These are phyloP conservation scores for Cercophora sp. DNA, from an alignment of 495 filamentous ascomycete genomes.

Conservation along the genomic window DNA sequence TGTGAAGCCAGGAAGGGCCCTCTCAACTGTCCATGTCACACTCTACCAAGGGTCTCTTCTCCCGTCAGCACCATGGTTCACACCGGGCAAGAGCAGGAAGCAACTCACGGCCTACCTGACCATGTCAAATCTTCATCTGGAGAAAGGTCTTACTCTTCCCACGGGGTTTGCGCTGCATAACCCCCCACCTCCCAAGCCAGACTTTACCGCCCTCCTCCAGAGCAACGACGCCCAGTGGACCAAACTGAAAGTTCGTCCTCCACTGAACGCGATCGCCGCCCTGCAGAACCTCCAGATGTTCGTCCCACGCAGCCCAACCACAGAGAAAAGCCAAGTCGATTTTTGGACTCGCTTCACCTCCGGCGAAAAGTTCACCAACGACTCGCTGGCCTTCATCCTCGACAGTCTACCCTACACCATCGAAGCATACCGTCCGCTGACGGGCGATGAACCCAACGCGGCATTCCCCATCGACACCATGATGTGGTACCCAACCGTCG, in stretches of 20 bases:
- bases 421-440: slow-evolving; percentile 21
- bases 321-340: slow-evolving; percentile 46
- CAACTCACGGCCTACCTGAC: slow-evolving; percentile 59
- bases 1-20: slow-evolving; percentile 65
- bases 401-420: slow-evolving; percentile 46
- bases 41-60: slow-evolving; percentile 44
- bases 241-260: slow-evolving; percentile 34
- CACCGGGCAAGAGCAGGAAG: slow-evolving; percentile 19
- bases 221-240: slow-evolving; percentile 44
- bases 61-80: slow-evolving; percentile 28
- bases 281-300: slow-evolving; percentile 52
- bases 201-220: slow-evolving; percentile 37
- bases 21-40: slow-evolving; percentile 66
- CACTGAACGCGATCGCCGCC: slow-evolving; percentile 47
- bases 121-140: slow-evolving; percentile 56
- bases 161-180: slow-evolving; percentile 48
- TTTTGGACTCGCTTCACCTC: slow-evolving; percentile 60
- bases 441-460: neutral
- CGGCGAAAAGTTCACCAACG: slow-evolving; percentile 52
- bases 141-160: slow-evolving; percentile 53
- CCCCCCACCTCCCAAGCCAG: slow-evolving; percentile 33
- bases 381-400: slow-evolving; percentile 52
- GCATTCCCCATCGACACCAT: slow-evolving; percentile 6
- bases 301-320: slow-evolving; percentile 48
- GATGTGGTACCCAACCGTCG: slow-evolving; percentile 77